A percentile compares a stretch with the other conserved stretches of the same genome.
Conservation (phyloP, 2,329 filamentous ascomycete genomes). For the Fusarium odoratissimum region DNA sequence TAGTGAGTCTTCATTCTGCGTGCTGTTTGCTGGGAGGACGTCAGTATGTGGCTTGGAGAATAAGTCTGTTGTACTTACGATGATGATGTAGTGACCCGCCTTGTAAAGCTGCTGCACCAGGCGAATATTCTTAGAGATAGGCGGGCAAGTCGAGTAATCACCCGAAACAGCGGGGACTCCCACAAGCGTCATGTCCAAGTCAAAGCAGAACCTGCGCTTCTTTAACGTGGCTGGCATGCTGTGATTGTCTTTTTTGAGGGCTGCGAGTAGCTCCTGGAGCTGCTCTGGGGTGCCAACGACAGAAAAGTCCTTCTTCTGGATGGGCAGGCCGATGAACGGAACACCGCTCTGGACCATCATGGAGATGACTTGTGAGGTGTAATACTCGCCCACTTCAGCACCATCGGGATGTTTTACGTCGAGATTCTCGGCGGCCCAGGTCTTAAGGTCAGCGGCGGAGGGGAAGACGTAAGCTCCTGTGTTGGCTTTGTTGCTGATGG, state of each 20-base stretch:
- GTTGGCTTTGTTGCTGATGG: background rate
- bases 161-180: background rate
- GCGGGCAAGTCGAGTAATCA: background rate
- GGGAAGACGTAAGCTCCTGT: background rate
- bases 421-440: background rate
- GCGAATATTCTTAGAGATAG: background rate
- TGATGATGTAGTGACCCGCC: background rate
- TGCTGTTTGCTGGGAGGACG: background rate
- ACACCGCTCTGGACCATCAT: background rate
- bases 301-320: background rate
- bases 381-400: background rate
- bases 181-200: background rate
- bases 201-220: background rate
- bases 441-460: background rate
- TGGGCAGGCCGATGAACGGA: background rate
- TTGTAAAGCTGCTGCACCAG: background rate
- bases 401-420: background rate
- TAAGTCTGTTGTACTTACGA: background rate
- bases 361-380: background rate
- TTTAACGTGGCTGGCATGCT: background rate
- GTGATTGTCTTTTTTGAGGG: background rate
- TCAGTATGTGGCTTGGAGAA: fast-evolving
- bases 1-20: slow-evolving; percentile 1
- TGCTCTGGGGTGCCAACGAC: background rate
- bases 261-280: background rate